Evolutionary conservation across 768 basidiomycete species (phyloP), one percentile per base, ranked within the genome.

Genomic region (Cystofilobasidium capitatum): DNA sequence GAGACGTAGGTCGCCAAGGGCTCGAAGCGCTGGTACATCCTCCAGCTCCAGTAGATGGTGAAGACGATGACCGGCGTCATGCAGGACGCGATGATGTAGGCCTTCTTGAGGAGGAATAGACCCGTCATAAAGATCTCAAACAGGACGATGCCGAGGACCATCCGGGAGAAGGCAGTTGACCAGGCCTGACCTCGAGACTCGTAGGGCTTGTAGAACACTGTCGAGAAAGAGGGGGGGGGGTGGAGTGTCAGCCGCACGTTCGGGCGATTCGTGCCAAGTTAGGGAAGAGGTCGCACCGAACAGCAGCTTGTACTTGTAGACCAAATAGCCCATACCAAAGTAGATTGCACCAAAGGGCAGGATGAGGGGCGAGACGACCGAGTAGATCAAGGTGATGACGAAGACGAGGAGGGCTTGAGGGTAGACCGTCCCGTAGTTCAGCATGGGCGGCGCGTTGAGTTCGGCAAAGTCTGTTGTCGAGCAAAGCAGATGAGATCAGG

Each of bases 141-240:
- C 20, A 51, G 89, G 75, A 94, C 75, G 65, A 98, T 83, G 54
- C 89, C 93, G 87, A 89, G 90, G 37, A 93, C 86, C 45, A 96
- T 84, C 9, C 94, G 88, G 33, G 85, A 83, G 76, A 93, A 97
- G 0, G 96, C 93, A 71, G 97, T 85, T 0, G 91, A 91, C 94
- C 96, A 98, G 1, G 93, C 96, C 79, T 97, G 92, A 2, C 96
- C 96, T 72, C 88, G 88, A 2, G 89, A 91, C 78, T 97, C 93
- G 77, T 97, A 98, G 0, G 96, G 94, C 74, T 97, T 97, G 80
- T 96, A 96, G 80, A 94, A 98, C 24, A 97, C 92, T 96, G 74
- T 0, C 54, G 57, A 58, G 22, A 58, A 31, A 17, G 35, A 64
- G 39, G n/a, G 69, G 36, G 47, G 69, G 33, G 40, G 36, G 26